Base-by-base conservation (phyloP, 164 flowering plant genomes). In the Cinnamomum chago region DNA sequence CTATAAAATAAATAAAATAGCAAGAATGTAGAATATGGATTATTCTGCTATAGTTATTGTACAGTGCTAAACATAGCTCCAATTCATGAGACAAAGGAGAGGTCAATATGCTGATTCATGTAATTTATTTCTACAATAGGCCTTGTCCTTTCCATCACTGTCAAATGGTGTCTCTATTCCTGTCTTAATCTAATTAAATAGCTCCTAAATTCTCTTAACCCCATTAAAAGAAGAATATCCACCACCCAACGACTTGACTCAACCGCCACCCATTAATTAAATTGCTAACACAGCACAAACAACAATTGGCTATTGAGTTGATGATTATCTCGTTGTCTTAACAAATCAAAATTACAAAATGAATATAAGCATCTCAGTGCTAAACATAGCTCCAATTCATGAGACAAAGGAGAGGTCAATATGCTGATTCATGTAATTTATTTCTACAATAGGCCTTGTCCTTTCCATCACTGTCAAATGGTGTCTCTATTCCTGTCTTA, bases 141-240 rank as follows among this genome's bases (percentile, higher is more conserved):
- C 60, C 22, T 28, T 12, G 15, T 30, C 69, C 33, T 66, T 27
- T 30, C 22, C 69, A 66, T 25, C 22, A 14, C 35, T 30, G 47
- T 28, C 40, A 28, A 14, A 28, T 14, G 1, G 69, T 18, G n/a
- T 66, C 9, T 66, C 1, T 15, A 30, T 25, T 66, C 28, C 17
- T 66, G 69, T 66, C 17, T 28, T 30, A 30, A 66, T 22, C 69
- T 66, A 15, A 66, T 30, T 30, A 4, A 17, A 66, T 25, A 11
- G 5, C 15, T 18, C 69, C 50, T 30, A 17, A 30, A 27, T 5
- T 68, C 23, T 20, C 55, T 13, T 40, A 12, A n/a, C 33, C 15
- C 25, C 71, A 35, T 35, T 68, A 47, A 22, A 68, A 18, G 18
- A 68, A 18, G n/a, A 68, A 68, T 68, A n/a, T 18, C 70, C 71